Evolutionary conservation across 2,329 filamentous ascomycete species (phyloP).

Genomic region (Colletotrichum zoysiae): DNA sequence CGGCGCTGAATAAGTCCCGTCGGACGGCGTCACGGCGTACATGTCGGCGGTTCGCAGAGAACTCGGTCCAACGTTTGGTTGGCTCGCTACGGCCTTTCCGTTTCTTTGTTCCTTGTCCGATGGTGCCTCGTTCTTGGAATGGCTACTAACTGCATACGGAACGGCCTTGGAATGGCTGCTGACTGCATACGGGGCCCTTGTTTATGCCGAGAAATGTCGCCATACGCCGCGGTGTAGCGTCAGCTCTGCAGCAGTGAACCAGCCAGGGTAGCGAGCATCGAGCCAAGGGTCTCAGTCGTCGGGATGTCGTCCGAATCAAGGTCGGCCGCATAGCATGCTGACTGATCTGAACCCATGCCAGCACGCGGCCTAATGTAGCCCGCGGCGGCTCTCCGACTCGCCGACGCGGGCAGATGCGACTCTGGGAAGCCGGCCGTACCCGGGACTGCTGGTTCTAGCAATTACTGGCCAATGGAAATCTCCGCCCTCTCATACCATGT

Average conservation of each 20-base stretch:
- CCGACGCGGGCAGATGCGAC: constrained; percentile 16
- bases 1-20: constrained; percentile 28
- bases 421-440: neutral
- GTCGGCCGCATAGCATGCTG: neutral
- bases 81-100: neutral
- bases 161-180: neutral
- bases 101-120: neutral
- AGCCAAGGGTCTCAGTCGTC: neutral
- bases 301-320: neutral
- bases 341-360: constrained; percentile 16
- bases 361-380: constrained; percentile 8
- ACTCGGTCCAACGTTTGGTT: neutral
- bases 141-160: neutral
- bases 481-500: neutral
- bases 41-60: constrained; percentile 21
- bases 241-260: neutral
- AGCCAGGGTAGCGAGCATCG: neutral
- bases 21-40: neutral
- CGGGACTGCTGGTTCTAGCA: neutral
- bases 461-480: neutral
- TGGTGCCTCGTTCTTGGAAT: neutral
- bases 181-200: neutral
- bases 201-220: neutral
- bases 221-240: too few relatives aligned
- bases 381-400: constrained; percentile 16